Base-by-base conservation (phyloP, 1,139 yeast species). In the Suhomyces bokatorum region DNA sequence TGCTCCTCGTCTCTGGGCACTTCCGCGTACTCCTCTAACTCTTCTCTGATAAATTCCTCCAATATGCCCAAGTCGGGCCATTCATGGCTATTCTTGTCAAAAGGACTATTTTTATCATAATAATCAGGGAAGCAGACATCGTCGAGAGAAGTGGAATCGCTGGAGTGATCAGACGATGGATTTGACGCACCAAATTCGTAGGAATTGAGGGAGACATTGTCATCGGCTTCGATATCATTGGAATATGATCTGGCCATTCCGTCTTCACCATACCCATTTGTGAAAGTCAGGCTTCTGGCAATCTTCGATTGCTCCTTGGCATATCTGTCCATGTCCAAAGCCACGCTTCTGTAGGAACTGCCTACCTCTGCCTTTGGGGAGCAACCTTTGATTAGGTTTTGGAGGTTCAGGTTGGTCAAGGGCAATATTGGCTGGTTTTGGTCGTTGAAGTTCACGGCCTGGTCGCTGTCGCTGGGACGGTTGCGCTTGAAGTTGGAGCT, bases 1-100 rank as follows among this genome's bases (percentile, higher is more conserved):
- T 46, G 52, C 22, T 49, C 50, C 27, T 54, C 57, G 15, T 57
- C 55, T 32, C 42, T 44, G 11, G 38, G 33, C 6, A 32, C 50
- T 43, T 32, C 42, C 26, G 27, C 22, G 42, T 67, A 61, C 49
- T 72, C 80, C 55, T 69, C 78, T 35, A 66, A 69, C 63, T 91
- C 98, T 51, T 85, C 85, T 29, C 70, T 73, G 3, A 89, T 82
- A 62, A 84, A 91, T 53, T 89, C 96, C 52, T 83, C 84, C 51
- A 91, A 67, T 1, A 87, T 79, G 32, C 71, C 61, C 32, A 88
- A 69, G 59, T 93, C 97, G 0, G 98, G 98, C 98, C 97, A 91
- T 37, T 56, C 56, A 35, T 46, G 52, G 13, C 48, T 46, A 28
- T 46, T 50, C 24, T 59, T 57, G 35, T 52, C 55, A 32, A 59